A percentile compares a stretch with the other conserved stretches of the same genome.
Evolutionary conservation across 257 asterid species (phyloP).

Genomic region (Salvia hispanica): DNA sequence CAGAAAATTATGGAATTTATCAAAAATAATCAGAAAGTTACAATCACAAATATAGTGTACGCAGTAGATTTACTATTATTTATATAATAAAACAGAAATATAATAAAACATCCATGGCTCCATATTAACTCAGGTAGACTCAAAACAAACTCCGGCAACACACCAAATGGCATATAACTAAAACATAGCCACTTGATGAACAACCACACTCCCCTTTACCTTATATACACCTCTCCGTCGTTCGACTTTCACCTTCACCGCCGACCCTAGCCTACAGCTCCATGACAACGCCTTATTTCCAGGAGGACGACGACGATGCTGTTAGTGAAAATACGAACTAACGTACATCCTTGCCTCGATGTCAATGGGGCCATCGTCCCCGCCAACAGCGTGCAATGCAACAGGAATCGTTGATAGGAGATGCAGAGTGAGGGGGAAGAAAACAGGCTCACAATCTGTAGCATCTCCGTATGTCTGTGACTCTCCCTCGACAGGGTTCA

Average conservation of each 20-base stretch:
- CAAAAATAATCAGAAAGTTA: too few species aligned
- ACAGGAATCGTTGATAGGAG: slow-evolving; percentile 68
- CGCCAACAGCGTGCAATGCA: slow-evolving; percentile 76
- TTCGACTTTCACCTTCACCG: not conserved
- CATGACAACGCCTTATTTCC: too few species aligned
- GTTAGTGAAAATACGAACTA: slow-evolving; percentile 52
- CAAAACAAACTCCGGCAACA: slow-evolving; percentile 1
- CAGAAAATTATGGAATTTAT: too few species aligned
- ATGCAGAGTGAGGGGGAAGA: slow-evolving; percentile 71
- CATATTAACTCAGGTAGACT: not conserved
- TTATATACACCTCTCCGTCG: too few species aligned
- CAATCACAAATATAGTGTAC: too few species aligned
- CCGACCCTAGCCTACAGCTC: not conserved
- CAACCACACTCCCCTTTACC: slow-evolving; percentile 17
- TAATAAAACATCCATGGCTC: too few species aligned
- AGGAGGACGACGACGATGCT: not conserved
- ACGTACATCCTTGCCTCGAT: slow-evolving; percentile 67
- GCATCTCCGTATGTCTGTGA: not conserved
- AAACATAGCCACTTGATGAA: slow-evolving; percentile 27
- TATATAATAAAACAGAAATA: too few species aligned
- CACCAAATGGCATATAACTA: slow-evolving; percentile 24
- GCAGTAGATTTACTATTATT: too few species aligned
- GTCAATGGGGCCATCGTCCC: slow-evolving; percentile 79
- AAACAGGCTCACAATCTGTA: slow-evolving; percentile 50
- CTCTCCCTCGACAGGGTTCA: slow-evolving; percentile 44